Percentiles rank a stretch among this genome's conserved stretches.
phyloP scores from a whole-genome alignment of 2,329 filamentous ascomycete genomes.

The Fusarium temperatum region DNA sequence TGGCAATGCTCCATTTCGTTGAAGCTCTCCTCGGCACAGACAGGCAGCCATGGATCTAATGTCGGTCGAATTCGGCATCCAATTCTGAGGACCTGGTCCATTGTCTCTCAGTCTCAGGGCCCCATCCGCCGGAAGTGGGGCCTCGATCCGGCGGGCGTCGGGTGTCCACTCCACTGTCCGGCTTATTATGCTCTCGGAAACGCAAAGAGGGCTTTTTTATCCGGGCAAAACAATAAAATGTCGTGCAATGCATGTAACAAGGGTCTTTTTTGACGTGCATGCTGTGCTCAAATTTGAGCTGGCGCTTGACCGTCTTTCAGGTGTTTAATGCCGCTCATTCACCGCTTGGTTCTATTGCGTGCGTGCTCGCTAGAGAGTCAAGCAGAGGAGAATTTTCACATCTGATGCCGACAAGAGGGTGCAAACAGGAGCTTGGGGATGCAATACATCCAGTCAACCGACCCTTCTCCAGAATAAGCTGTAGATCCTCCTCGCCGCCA shows the following conservation, averaged over 20 bases:
- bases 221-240: not conserved
- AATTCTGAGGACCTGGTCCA: not conserved
- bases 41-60: not conserved
- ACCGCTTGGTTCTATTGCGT: conserved; percentile 19
- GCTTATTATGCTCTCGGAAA: conserved; percentile 15
- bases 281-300: conserved; percentile 18
- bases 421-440: not conserved
- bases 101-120: not conserved
- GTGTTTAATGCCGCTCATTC: conserved; percentile 25
- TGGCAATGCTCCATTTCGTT: not conserved
- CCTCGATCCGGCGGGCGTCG: not conserved
- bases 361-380: not conserved
- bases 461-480: not conserved
- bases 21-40: not conserved
- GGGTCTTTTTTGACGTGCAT: conserved; percentile 15
- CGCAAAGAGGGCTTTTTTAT: not conserved
- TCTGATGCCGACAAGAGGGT: not conserved
- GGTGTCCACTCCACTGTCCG: not conserved
- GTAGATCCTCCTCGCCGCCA: conserved; percentile 12
- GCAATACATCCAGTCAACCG: not conserved
- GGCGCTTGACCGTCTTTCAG: conserved; percentile 32
- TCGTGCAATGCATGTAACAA: conserved; percentile 23
- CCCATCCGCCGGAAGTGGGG: not conserved
- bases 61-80: not conserved
- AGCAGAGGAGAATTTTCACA: not conserved